Base-by-base conservation (phyloP, 768 basidiomycete species). In the Nidularia pulvinata region DNA sequence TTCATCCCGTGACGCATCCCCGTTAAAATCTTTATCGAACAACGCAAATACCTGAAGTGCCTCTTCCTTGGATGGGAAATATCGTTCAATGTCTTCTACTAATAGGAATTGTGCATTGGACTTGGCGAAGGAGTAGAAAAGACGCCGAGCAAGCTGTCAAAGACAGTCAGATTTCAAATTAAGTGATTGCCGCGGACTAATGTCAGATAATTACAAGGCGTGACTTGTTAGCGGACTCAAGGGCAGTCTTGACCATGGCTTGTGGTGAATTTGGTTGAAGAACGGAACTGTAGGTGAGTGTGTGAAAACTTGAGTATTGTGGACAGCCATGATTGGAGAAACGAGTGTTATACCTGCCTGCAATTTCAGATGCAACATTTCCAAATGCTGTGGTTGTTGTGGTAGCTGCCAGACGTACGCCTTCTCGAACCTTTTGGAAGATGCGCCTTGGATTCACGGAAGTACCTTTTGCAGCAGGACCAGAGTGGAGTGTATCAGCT, bases 231-330 rank as follows among this genome's bases (percentile, higher is more conserved):
- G 88, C 82, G 1, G 88, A 90, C 56, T 84, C 80, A 14, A 97
- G 71, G 4, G 91, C 90, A 5, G 84, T 86, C 59, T 88, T 83
- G 44, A 95, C 89, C 71, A 89, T 83, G 25, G 88, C 87, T 63
- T 83, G 83, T 0, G 91, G 89, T 1, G 90, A 91, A 64, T 95
- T 94, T 42, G 93, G 93, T 66, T 95, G 93, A 19, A 95, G 69
- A n/a, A 95, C 81, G 37, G 86, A 87, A 55, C 84, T 85, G 48
- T 55, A 37, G 51, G 37, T 4, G 22, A 49, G 51, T 36, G 25
- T 34, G 25, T 25, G 25, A 25, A 25, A 25, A 25, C 25, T 25
- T 25, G 25, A 25, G 25, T 25, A 25, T 25, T 2, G 25, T 25
- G 25, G 4, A 25, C 25, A 25, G 25, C 25, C 25, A 25, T 25